Conservation (phyloP, 139 green algal species). For the Gonium pectorale region DNA sequence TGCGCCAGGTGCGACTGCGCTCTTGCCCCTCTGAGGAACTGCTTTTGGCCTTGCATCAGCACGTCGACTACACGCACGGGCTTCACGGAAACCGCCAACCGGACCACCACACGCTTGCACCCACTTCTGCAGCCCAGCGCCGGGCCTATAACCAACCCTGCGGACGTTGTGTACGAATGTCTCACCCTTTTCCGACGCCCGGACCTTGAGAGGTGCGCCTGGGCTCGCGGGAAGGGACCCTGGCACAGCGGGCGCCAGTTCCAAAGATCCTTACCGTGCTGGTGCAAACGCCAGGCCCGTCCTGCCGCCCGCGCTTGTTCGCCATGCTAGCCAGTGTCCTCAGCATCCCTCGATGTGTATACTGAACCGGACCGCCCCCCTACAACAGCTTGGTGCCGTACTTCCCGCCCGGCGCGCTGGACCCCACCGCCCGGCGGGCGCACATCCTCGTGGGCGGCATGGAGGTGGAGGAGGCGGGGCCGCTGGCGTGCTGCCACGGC, state of each 20-base stretch:
- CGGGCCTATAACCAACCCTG: conserved; percentile 7
- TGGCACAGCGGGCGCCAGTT: too few relatives aligned
- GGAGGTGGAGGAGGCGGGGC: conserved; percentile 39
- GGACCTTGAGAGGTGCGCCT: conserved; percentile 41
- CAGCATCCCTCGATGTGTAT: too few relatives aligned
- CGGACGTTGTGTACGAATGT: conserved; percentile 51
- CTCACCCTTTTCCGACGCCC: conserved; percentile 50
- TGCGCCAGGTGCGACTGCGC: conserved; percentile 16
- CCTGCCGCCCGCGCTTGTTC: too few relatives aligned
- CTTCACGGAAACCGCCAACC: too few relatives aligned
- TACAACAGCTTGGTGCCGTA: conserved; percentile 17
- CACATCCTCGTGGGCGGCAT: conserved; percentile 7
- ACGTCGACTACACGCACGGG: too few relatives aligned
- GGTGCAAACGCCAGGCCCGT: too few relatives aligned
- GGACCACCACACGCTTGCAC: background rate
- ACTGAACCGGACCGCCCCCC: too few relatives aligned
- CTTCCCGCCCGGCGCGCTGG: background rate
- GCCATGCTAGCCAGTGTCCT: too few relatives aligned
- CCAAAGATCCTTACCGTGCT: too few relatives aligned
- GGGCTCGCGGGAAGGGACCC: too few relatives aligned
- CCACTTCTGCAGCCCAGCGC: background rate
- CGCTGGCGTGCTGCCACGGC: conserved; percentile 37
- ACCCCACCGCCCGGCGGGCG: background rate
- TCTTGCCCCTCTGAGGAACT: too few relatives aligned
- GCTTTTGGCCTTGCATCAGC: too few relatives aligned